A percentile compares a stretch with the other conserved stretches of the same genome.
phyloP scores from a whole-genome alignment of 2,329 filamentous ascomycete species.

The Calonectria crousiana region DNA sequence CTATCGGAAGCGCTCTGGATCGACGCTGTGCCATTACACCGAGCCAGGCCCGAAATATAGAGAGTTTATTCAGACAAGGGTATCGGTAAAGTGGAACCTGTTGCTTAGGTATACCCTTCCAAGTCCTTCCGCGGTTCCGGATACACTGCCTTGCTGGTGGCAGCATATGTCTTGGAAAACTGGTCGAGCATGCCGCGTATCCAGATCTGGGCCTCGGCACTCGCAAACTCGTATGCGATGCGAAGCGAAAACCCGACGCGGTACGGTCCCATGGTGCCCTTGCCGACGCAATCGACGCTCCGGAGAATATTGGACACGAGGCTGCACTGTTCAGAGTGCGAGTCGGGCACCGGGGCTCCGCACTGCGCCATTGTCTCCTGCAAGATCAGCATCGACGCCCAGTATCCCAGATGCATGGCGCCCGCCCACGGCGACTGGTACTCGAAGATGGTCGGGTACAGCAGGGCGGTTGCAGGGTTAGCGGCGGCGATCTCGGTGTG shows the following conservation, averaged over 20 bases:
- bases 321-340: conserved; percentile 41
- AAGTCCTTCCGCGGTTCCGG: conserved; percentile 40
- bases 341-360: conserved; percentile 39
- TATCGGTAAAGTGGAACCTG: not conserved
- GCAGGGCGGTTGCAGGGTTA: conserved; percentile 44
- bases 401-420: conserved; percentile 51
- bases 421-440: conserved; percentile 50
- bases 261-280: conserved; percentile 54
- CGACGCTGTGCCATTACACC: not conserved
- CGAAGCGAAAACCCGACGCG: conserved; percentile 52
- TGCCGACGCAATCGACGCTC: conserved; percentile 53
- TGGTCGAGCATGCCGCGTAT: conserved; percentile 46
- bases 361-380: conserved; percentile 53
- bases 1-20: too few relatives aligned
- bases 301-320: conserved; percentile 50
- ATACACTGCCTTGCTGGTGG: conserved; percentile 46
- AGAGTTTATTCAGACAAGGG: not conserved
- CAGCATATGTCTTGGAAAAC: conserved; percentile 50
- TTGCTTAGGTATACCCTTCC: conserved; percentile 25
- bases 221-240: conserved; percentile 55
- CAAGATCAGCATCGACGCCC: conserved; percentile 55
- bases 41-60: not conserved
- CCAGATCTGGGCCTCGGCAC: conserved; percentile 50
- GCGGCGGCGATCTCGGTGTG: conserved; percentile 45
- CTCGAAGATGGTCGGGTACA: conserved; percentile 49